Percentiles rank a stretch among this genome's conserved stretches.
These are phyloP conservation scores for Dothiorella sarmentorum DNA, from an alignment of 2,329 filamentous ascomycete genomes.

Conservation along the genomic window DNA sequence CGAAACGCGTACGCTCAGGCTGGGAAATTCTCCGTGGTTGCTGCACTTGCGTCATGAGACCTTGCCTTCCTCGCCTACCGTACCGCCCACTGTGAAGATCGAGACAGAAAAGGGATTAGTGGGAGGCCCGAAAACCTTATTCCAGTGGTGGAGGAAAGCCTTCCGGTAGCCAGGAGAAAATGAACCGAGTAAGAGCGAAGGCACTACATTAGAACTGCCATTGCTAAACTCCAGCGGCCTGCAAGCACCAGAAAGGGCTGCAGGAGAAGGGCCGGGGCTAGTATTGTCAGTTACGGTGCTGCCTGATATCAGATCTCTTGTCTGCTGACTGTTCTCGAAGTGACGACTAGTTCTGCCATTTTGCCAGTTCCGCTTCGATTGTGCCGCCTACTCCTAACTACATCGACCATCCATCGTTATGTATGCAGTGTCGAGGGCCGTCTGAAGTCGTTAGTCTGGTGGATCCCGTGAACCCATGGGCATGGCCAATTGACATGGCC, in stretches of 20 bases:
- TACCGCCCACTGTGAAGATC: neutral
- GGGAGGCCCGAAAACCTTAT: too few species aligned
- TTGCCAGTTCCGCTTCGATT: neutral
- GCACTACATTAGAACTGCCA: neutral
- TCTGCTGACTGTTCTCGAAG: neutral
- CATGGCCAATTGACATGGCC: neutral
- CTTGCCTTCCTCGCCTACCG: neutral
- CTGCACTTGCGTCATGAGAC: neutral
- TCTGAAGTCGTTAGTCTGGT: neutral
- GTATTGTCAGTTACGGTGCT: too few species aligned
- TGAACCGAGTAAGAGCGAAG: neutral
- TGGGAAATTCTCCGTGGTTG: neutral
- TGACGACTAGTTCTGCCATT: neutral
- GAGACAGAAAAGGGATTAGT: too few species aligned
- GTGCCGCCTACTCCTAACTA: neutral
- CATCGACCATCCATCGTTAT: neutral
- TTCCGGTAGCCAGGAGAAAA: neutral
- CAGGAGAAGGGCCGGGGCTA: neutral
- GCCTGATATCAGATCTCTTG: neutral
- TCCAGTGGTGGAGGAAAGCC: too few species aligned
- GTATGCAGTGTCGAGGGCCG: neutral
- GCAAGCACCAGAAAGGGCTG: neutral
- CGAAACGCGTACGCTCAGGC: conserved; percentile 11
- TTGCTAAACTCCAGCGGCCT: neutral
- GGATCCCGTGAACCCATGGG: neutral